Evolutionary conservation across 106 monocot species (phyloP).

Genomic region (Dendrobium officinale): DNA sequence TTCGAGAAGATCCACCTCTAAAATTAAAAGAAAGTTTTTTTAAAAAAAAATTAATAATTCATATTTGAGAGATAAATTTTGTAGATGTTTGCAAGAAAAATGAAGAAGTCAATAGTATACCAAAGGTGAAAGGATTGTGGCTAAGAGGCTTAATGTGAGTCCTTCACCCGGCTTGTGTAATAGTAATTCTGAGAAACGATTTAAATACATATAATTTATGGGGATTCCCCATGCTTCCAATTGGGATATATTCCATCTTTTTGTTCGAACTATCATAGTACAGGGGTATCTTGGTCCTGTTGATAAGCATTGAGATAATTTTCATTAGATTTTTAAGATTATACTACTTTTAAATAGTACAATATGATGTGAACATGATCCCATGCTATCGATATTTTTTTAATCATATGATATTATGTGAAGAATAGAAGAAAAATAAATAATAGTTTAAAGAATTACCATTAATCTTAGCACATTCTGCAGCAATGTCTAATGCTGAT

Average conservation of each 20-base stretch:
- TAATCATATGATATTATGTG: too few species aligned
- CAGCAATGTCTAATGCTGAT: too few species aligned
- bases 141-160: slow-evolving; percentile 40
- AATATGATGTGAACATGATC: too few species aligned
- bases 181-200: slow-evolving; percentile 55
- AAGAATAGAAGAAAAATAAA: too few species aligned
- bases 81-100: neutral
- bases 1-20: slow-evolving; percentile 55
- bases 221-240: slow-evolving; percentile 39
- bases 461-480: too few species aligned
- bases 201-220: slow-evolving; percentile 30
- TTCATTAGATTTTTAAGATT: too few species aligned
- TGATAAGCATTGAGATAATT: too few species aligned
- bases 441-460: too few species aligned
- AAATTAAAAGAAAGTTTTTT: too few species aligned
- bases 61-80: neutral
- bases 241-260: slow-evolving; percentile 34
- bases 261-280: slow-evolving; percentile 15
- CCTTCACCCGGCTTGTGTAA: slow-evolving; percentile 28
- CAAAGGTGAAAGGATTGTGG: slow-evolving; percentile 52
- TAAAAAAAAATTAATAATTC: neutral
- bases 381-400: too few species aligned
- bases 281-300: slow-evolving; percentile 31
- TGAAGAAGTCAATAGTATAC: slow-evolving; percentile 11
- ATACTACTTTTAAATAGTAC: too few species aligned